Evolutionary conservation across 805 yeast genomes (phyloP).

Genomic region (Myxozyma mucilagina): DNA sequence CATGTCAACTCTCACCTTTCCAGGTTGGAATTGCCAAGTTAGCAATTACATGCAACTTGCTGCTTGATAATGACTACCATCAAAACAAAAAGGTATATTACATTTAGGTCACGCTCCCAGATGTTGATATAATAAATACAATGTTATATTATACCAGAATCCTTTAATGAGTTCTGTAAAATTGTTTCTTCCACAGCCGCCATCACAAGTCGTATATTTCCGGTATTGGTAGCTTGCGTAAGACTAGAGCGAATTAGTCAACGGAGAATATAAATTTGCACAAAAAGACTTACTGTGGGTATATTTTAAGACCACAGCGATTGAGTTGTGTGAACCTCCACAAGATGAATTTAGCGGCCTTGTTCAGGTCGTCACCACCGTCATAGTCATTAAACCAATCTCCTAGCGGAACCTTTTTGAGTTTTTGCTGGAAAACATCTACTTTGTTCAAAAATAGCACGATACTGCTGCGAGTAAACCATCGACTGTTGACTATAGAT

Average conservation of each 20-base stretch:
- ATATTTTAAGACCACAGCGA: slow-evolving; percentile 74
- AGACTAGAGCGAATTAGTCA: slow-evolving; percentile 36
- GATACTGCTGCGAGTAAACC: slow-evolving; percentile 87
- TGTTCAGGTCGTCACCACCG: slow-evolving; percentile 80
- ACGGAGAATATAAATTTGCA: not conserved
- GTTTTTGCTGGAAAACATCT: slow-evolving; percentile 83
- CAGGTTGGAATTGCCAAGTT: no score
- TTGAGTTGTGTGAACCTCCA: slow-evolving; percentile 88
- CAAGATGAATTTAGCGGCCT: slow-evolving; percentile 86
- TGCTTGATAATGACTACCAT: no score
- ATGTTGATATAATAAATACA: not conserved
- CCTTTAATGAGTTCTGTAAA: slow-evolving; percentile 71
- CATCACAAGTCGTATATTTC: slow-evolving; percentile 80
- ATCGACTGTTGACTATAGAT: slow-evolving; percentile 85
- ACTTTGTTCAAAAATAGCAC: slow-evolving; percentile 86
- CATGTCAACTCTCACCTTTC: no score
- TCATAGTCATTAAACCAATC: slow-evolving; percentile 80
- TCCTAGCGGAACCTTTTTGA: slow-evolving; percentile 78
- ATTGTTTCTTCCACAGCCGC: slow-evolving; percentile 82
- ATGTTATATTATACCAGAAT: slow-evolving; percentile 63
- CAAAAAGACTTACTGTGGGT: slow-evolving; percentile 56
- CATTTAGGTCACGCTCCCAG: not conserved
- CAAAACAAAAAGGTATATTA: no score
- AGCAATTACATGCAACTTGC: no score
- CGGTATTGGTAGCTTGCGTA: slow-evolving; percentile 92